Evolutionary conservation across 1,284 basidiomycete genomes (phyloP).

Genomic region (Melampsora occidentalis): DNA sequence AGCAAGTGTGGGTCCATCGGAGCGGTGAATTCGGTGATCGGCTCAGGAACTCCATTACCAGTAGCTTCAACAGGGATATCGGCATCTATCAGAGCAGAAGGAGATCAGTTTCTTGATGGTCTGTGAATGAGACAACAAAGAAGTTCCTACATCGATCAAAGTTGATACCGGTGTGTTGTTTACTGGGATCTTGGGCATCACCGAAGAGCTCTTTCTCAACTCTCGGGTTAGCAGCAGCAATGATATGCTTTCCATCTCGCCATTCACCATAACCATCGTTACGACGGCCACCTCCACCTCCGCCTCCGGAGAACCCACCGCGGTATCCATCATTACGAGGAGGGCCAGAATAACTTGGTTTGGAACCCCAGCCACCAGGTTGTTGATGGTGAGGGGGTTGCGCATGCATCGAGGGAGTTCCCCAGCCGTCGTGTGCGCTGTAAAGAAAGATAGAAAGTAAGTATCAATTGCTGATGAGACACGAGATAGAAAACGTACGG

Average conservation of each 20-base stretch:
- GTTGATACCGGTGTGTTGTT: constrained; percentile 94
- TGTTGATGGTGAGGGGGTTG: constrained; percentile 36
- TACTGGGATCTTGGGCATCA: constrained; percentile 69
- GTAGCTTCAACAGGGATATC: constrained; percentile 99
- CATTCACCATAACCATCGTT: constrained; percentile 66
- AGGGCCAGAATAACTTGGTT: constrained; percentile 23
- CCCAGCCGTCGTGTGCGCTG: constrained; percentile 40
- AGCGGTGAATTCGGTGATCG: constrained; percentile 80
- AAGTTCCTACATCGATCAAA: constrained; percentile 76
- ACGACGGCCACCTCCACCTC: constrained; percentile 49
- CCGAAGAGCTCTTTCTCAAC: constrained; percentile 96
- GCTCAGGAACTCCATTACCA: constrained; percentile 90
- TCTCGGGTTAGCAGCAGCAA: constrained; percentile 75
- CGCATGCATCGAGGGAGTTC: constrained; percentile 44
- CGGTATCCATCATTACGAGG: constrained; percentile 38
- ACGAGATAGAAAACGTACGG: constrained; percentile 31
- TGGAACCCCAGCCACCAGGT: constrained; percentile 43
- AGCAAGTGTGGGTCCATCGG: constrained; percentile 89
- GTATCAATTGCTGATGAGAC: constrained; percentile 7
- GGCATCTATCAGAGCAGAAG: constrained; percentile 60
- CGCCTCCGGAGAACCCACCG: constrained; percentile 11
- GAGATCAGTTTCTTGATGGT: background rate
- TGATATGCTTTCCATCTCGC: constrained; percentile 82
- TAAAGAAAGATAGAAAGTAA: background rate
- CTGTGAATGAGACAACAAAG: background rate